Evolutionary conservation across 371 early-diverging fungal species (phyloP), one percentile per base, ranked within the genome.

Genomic region (Nematocida minor): DNA sequence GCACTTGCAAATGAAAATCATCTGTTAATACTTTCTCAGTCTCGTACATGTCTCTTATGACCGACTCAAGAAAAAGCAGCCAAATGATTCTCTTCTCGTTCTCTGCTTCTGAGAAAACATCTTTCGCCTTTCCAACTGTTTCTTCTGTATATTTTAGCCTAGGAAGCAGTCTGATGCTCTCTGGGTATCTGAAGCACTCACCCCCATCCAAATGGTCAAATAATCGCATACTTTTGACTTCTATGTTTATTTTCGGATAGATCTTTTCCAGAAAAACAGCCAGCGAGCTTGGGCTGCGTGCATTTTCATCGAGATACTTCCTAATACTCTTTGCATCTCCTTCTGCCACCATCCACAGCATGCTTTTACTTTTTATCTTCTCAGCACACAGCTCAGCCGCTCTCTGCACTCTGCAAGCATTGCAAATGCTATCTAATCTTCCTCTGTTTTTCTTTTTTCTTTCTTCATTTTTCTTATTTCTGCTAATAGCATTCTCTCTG

Each of bases 21-120:
- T 40, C 38, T 38, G 20, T 63, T 20, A 38, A n/a, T 18, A 41
- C 62, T 14, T 14, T 14, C 20, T 16, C 6, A 9, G 18, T 32
- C 7, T 40, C 64, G 41, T 55, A 40, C 6, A 69, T 41, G n/a
- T 31, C 20, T 11, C n/a, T 4, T 2, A 60, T 18, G 6, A 60
- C 31, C 18, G 63, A 9, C 46, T 69, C 71, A 16, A 70, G n/a
- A 62, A 70, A 70, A n/a, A 70, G 44, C 0, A 40, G 29, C 42
- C 32, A 70, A 22, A 55, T 57, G n/a, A 22, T 34, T 57, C 38
- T 31, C 27, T 34, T 57, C 27, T 57, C 18, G 18, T 29, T 9
- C 18, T 57, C 34, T 7, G 18, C 57, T 6, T 2, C 18, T 6
- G 14, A 11, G 22, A 57, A 57, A 11, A 57, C 34, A 27, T 22